Percentiles rank a stretch among this genome's conserved stretches.
Evolutionary conservation across 2,329 filamentous ascomycete species (phyloP).

Genomic region (Talaromyces sp.): DNA sequence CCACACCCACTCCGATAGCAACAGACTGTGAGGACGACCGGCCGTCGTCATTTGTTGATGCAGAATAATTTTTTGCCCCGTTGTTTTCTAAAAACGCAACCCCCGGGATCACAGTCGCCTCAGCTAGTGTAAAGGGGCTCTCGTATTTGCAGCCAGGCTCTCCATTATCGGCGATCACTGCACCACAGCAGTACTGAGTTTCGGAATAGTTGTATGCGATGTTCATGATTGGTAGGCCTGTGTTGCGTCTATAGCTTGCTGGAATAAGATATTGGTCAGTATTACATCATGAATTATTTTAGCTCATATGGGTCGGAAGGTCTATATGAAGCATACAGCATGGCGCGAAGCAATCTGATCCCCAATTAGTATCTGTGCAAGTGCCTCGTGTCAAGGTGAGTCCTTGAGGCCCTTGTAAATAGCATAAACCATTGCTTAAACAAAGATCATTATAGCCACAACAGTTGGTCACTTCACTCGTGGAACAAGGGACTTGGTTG

Average conservation of each 20-base stretch:
- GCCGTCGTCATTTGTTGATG: neutral
- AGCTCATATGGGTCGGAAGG: no score
- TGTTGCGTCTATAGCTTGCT: constrained; percentile 3
- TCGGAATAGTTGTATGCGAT: constrained; percentile 1
- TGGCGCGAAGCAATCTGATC: constrained; percentile 4
- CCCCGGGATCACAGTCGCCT: constrained; percentile 1
- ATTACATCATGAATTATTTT: no score
- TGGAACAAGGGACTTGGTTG: neutral
- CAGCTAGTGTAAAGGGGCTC: neutral
- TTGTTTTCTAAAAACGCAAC: neutral
- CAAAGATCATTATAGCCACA: neutral
- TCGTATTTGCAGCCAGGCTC: neutral
- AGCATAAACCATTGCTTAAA: constrained; percentile 3
- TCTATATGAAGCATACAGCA: neutral
- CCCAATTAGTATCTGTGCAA: neutral
- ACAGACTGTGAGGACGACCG: neutral
- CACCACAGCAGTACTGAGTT: constrained; percentile 3
- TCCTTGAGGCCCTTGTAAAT: neutral
- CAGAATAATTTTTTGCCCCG: neutral
- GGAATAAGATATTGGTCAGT: no score
- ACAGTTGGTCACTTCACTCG: neutral
- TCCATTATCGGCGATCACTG: neutral
- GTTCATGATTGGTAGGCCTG: constrained; percentile 1
- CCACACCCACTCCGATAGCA: neutral
- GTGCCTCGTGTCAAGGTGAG: neutral